A percentile compares a stretch with the other conserved stretches of the same genome.
Conservation (phyloP, 768 basidiomycete species). For the Hydnum rufescens region DNA sequence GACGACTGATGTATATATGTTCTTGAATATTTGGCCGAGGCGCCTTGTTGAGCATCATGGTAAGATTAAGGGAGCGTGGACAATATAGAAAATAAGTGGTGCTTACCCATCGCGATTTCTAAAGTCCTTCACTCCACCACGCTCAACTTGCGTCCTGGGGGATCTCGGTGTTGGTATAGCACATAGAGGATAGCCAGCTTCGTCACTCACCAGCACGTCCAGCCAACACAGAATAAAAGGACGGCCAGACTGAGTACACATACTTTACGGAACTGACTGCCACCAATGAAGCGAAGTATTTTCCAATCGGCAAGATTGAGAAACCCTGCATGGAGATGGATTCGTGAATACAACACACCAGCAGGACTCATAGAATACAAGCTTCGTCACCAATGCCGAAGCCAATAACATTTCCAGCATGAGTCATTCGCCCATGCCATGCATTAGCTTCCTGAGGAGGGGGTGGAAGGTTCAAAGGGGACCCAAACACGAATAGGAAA, state of each 20-base stretch:
- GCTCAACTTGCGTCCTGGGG: constrained; percentile 41
- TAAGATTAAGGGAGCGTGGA: not conserved
- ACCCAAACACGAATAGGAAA: not conserved
- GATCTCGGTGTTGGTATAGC: not conserved
- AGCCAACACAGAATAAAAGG: constrained; percentile 61
- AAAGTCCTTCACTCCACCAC: constrained; percentile 26
- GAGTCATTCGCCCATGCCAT: constrained; percentile 92
- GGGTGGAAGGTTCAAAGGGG: not conserved
- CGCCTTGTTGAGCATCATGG: constrained; percentile 23
- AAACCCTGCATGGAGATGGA: constrained; percentile 34
- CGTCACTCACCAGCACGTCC: constrained; percentile 40
- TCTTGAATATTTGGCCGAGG: constrained; percentile 51
- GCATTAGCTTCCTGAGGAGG: constrained; percentile 46
- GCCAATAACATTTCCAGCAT: constrained; percentile 92
- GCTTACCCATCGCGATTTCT: constrained; percentile 8
- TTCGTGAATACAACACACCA: no score
- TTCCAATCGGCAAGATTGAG: constrained; percentile 69
- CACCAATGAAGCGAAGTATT: constrained; percentile 61
- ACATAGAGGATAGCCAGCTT: not conserved
- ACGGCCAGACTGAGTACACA: constrained; percentile 70
- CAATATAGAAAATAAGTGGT: not conserved
- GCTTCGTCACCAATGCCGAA: constrained; percentile 59
- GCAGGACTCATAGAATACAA: constrained; percentile 3
- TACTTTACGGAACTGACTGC: constrained; percentile 90
- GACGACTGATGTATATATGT: constrained; percentile 52